Base-by-base conservation (phyloP, 2,329 filamentous ascomycete species). In the Cladosporium sp. region DNA sequence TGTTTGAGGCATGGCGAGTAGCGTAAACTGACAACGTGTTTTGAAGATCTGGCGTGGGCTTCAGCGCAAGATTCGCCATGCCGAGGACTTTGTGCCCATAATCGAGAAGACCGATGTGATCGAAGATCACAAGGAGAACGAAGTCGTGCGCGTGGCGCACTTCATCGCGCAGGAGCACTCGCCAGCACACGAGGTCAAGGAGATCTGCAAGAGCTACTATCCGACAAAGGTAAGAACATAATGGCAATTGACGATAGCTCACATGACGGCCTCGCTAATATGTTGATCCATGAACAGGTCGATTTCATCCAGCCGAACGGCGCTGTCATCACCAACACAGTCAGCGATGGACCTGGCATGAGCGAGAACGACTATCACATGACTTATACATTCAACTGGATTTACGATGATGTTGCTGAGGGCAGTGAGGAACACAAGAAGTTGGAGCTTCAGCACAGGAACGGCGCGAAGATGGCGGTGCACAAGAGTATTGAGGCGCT, bases 361-460 rank as follows among this genome's bases (percentile, higher is more conserved):
- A 70, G 69, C 16, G 72, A 72, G 16, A 67, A 70, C 10, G 78
- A 80, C 58, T 69, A 80, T 61, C 69, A 78, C 40, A 78, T 84
- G 78, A 83, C 80, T 14, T 84, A 82, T 67, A 77, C 76, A 26
- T 83, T 83, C 70, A 78, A 82, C 66, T 79, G 78, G 71, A 69
- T 71, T 21, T 68, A 78, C 55, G 75, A 76, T 1, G 66, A 78
- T 52, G 67, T 81, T 3, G 58, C 75, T 35, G 74, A 75, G 53
- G 77, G 75, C 1, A 77, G 73, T 35, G 73, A 75, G 16, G 78
- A 79, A 72, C 67, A 73, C 55, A 69, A 71, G 72, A 68, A 71
- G 65, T 31, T 72, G 50, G 69, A 71, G 16, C 71, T 72, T 64
- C 67, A 74, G 66, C 66, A 76, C 64, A 57, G 64, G 18, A 67